A percentile compares a stretch with the other conserved stretches of the same genome.
Evolutionary conservation across 2,329 filamentous ascomycete species (phyloP).

Genomic region (Fusarium albidum): DNA sequence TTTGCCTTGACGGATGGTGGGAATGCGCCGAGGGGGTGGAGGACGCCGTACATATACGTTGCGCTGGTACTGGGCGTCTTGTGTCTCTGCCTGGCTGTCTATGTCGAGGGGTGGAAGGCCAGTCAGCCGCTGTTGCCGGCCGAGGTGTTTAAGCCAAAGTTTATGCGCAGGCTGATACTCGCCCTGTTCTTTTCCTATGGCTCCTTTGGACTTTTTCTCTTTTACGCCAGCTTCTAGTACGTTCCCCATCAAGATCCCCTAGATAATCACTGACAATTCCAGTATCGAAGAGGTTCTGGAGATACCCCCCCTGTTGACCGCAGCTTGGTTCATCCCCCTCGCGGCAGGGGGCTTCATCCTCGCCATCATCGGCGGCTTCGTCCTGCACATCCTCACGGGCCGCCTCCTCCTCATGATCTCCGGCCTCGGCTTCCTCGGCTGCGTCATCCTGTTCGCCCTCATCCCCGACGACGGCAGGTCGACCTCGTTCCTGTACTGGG

Average conservation of each 20-base stretch:
- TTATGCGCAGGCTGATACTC: slow-evolving; percentile 70
- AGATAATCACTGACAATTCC: slow-evolving; percentile 37
- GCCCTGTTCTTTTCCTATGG: slow-evolving; percentile 76
- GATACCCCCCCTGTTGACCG: slow-evolving; percentile 66
- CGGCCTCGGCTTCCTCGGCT: slow-evolving; percentile 64
- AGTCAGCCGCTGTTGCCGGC: slow-evolving; percentile 74
- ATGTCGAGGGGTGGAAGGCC: slow-evolving; percentile 74
- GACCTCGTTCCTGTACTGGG: slow-evolving; percentile 64
- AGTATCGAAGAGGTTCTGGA: slow-evolving; percentile 69
- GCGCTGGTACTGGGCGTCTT: slow-evolving; percentile 70
- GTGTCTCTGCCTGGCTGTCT: slow-evolving; percentile 67
- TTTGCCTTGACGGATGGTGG: slow-evolving; percentile 79
- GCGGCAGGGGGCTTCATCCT: slow-evolving; percentile 73
- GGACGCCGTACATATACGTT: slow-evolving; percentile 73
- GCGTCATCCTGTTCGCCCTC: slow-evolving; percentile 69
- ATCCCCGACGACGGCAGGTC: slow-evolving; percentile 60
- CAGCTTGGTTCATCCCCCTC: slow-evolving; percentile 74
- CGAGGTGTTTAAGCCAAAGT: slow-evolving; percentile 73
- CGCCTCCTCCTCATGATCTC: slow-evolving; percentile 70
- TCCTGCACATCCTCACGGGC: slow-evolving; percentile 72
- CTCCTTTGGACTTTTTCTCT: slow-evolving; percentile 71
- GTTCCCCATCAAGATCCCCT: too few relatives aligned
- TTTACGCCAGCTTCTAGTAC: slow-evolving; percentile 75
- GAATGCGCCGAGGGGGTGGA: slow-evolving; percentile 74
- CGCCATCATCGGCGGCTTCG: slow-evolving; percentile 67